Evolutionary conservation across 1,139 yeast genomes (phyloP).

Genomic region (Waltiozyma sp.): DNA sequence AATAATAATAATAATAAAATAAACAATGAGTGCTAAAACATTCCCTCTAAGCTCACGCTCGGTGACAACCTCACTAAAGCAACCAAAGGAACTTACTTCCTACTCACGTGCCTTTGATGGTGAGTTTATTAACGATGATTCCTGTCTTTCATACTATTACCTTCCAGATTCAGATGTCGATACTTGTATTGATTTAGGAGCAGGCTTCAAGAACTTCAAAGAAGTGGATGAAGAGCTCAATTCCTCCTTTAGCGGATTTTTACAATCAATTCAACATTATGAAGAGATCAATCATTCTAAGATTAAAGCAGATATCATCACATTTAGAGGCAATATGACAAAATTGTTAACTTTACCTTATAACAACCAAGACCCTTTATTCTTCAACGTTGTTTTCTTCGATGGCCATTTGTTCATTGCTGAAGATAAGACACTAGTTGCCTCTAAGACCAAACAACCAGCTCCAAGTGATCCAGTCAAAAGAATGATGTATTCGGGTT

Average conservation of each 20-base stretch:
- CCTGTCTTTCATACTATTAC: slow-evolving; percentile 56
- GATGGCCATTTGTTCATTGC: slow-evolving; percentile 86
- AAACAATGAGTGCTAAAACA: slow-evolving; percentile 10
- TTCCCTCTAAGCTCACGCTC: slow-evolving; percentile 39
- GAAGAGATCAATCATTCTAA: slow-evolving; percentile 42
- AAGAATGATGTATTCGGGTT: slow-evolving; percentile 57
- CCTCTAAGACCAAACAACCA: slow-evolving; percentile 10
- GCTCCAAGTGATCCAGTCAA: slow-evolving; percentile 15
- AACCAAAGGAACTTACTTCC: slow-evolving; percentile 61
- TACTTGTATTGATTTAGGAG: slow-evolving; percentile 44
- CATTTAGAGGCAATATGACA: slow-evolving; percentile 80
- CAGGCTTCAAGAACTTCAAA: slow-evolving; percentile 51
- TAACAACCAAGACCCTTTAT: slow-evolving; percentile 43
- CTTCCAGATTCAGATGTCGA: slow-evolving; percentile 60
- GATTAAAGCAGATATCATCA: slow-evolving; percentile 53
- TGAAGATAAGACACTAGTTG: slow-evolving; percentile 32
- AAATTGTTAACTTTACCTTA: slow-evolving; percentile 54
- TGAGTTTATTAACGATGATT: slow-evolving; percentile 35
- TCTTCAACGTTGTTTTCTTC: slow-evolving; percentile 48
- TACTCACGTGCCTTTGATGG: slow-evolving; percentile 45
- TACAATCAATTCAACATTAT: slow-evolving; percentile 41
- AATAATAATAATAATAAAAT: too few relatives aligned
- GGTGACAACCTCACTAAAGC: slow-evolving; percentile 45
- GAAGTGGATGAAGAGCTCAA: slow-evolving; percentile 41
- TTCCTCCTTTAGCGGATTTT: slow-evolving; percentile 48